Conservation (phyloP, 2,329 filamentous ascomycete genomes). For the Botryosphaeria dothidea region DNA sequence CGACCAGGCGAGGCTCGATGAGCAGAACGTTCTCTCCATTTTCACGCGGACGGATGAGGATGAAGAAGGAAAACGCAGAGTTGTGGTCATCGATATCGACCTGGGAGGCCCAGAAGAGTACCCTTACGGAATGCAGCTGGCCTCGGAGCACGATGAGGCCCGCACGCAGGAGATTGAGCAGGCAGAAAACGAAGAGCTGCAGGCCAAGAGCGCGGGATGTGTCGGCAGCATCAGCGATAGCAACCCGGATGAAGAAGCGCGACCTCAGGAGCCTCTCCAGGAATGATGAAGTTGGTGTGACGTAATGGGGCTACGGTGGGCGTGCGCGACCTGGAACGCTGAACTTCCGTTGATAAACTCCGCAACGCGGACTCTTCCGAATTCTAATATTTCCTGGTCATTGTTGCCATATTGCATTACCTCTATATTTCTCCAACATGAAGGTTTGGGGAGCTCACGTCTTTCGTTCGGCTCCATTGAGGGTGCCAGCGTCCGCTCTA, state of each 20-base stretch:
- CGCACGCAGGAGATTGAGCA: no score
- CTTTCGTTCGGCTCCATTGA: not conserved
- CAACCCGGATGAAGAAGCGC: no score
- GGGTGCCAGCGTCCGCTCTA: not conserved
- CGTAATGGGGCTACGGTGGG: slow-evolving; percentile 3
- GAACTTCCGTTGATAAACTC: slow-evolving; percentile 13
- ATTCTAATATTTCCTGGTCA: not conserved
- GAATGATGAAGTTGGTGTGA: not conserved
- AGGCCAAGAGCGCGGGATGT: no score
- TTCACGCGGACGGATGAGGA: slow-evolving; percentile 8
- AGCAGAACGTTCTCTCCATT: not conserved
- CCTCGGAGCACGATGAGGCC: no score
- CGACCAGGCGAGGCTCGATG: slow-evolving; percentile 4
- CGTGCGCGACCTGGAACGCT: not conserved
- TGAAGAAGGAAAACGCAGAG: not conserved
- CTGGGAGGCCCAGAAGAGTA: not conserved
- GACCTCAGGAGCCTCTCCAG: no score
- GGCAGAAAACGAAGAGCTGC: no score
- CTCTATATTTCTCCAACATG: not conserved
- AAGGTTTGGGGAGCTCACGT: not conserved
- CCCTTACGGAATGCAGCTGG: no score
- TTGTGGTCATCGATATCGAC: slow-evolving; percentile 13
- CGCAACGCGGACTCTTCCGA: not conserved
- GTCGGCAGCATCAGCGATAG: no score
- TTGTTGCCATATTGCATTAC: not conserved